Evolutionary conservation across 2,329 filamentous ascomycete species (phyloP), one percentile per base, ranked within the genome.

Genomic region (Trichoderma atrobrunneum): DNA sequence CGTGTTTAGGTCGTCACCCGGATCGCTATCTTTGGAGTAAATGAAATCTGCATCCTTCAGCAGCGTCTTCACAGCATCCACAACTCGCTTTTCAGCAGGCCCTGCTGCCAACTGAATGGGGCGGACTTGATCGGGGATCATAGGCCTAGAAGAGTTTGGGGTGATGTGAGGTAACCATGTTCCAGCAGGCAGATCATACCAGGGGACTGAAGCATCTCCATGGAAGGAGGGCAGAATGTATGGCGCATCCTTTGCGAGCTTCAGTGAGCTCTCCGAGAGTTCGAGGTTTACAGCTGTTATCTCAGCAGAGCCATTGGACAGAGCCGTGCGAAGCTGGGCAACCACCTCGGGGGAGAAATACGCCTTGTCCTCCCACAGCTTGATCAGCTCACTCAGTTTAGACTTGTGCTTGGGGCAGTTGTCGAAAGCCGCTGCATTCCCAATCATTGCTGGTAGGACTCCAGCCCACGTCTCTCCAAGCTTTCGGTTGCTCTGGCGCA

Each of bases 121-220:
- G 74, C 89, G 91, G 74, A 95, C 88, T 76, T 90, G 86, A 8
- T 89, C 85, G 0, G 92, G 87, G 57, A 91, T 89, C 83, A 97
- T 93, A 7, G 93, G 90, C 64, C 88, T 86, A 10, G 89, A 90
- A 0, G 92, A 94, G 78, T 95, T 92, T 5, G 91, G 92, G 51
- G 92, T 88, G 73, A 97, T 89, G 71, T 92, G 91, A 5, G 92
- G 92, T 61, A 97, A 87, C 85, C 95, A 91, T 75, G 93, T 95
- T 2, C 90, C 92, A 1, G 93, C 93, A 0, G 94, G 94, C 1
- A 97, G 84, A 75, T 97, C 93, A 81, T 94, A 92, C 88, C 92
- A 97, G 0, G 92, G 90, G 5, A 87, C 89, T 0, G 88, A 87
- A 2, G 87, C 82, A 78, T 97, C 93, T 54, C 94, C 94, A 79